These are phyloP conservation scores for Beauveria sp. DNA, from an alignment of 2,329 filamentous ascomycete species.

Conservation along the genomic window DNA sequence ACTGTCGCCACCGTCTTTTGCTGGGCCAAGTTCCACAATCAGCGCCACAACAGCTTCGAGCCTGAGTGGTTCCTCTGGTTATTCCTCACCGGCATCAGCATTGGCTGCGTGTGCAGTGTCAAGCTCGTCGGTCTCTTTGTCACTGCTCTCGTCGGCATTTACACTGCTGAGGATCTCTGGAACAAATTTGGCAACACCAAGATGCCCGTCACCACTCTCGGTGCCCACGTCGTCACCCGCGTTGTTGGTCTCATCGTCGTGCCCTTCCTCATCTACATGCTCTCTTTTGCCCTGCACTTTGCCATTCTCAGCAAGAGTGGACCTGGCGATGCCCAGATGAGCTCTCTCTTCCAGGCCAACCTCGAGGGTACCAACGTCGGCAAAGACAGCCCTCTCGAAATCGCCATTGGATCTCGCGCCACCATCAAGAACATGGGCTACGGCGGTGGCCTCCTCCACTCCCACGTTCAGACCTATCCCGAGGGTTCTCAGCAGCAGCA, in stretches of 20 bases:
- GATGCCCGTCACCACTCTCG: conserved; percentile 72
- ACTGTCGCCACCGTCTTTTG: conserved; percentile 97
- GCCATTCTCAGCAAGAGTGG: conserved; percentile 87
- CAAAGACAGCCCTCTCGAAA: conserved; percentile 86
- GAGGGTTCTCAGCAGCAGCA: conserved; percentile 93
- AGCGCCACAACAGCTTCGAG: conserved; percentile 79
- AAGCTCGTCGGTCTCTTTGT: conserved; percentile 97
- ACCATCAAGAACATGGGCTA: conserved; percentile 99
- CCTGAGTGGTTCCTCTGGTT: conserved; percentile 93
- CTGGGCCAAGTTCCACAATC: conserved; percentile 93
- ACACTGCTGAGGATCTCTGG: conserved; percentile 96
- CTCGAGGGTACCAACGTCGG: conserved; percentile 88
- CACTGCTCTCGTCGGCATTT: conserved; percentile 88
- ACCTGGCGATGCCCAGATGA: conserved; percentile 99
- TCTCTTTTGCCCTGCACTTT: conserved; percentile 94
- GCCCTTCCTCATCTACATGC: conserved; percentile 85
- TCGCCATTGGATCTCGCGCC: conserved; percentile 79
- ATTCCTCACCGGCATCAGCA: conserved; percentile 85
- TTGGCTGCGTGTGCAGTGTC: conserved; percentile 96
- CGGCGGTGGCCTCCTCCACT: conserved; percentile 90
- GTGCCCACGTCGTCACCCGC: conserved; percentile 70
- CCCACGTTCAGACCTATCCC: conserved; percentile 91
- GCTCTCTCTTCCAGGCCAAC: conserved; percentile 97
- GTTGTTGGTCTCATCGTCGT: conserved; percentile 83
- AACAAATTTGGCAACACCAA: conserved; percentile 92